Base-by-base conservation (phyloP, 306 rosid species). In the Spatholobus suberectus region DNA sequence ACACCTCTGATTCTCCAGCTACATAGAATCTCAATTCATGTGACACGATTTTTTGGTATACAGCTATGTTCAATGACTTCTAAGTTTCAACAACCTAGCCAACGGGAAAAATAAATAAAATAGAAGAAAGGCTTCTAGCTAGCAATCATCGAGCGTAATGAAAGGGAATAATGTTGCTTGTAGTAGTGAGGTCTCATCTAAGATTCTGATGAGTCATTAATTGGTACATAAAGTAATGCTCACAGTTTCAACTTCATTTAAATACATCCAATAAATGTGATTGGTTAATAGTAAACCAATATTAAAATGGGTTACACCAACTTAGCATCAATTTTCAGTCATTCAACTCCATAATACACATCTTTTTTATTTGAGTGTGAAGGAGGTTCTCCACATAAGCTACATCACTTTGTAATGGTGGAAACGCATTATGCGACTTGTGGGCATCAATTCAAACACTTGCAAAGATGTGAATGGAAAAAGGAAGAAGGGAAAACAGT, bases 131-230 rank as follows among this genome's bases (percentile, higher is more conserved):
- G 44, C 9, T 27, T 74, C 11, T 58, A 14, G 71, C 70, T 47
- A 18, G 58, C 78, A 75, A 85, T 70, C 76, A 81, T 85, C 61
- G 4, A 18, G 72, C 80, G 6, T 75, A 76, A 62, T 59, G 62
- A 81, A 76, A 77, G 80, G 75, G 62, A 81, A 81, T 76, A 81
- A 70, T 76, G 62, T 78, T 63, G 61, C 20, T 84, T 70, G 70
- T 51, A 35, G 21, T 73, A 38, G 81, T 78, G 80, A 76, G 75
- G 83, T 77, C 87, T 83, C 24, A 18, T 86, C 73, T 70, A 80
- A 80, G 85, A 76, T 47, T 83, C 83, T 34, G 44, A 70, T 70
- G 69, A 70, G 27, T 87, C 89, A 79, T 43, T 69, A 68, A 61
- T 76, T 14, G 76, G 68, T 24, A 51, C 66, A 8, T 81, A 80